Base-by-base conservation (phyloP, 345 rosid species). In the Jatropha curcas region DNA sequence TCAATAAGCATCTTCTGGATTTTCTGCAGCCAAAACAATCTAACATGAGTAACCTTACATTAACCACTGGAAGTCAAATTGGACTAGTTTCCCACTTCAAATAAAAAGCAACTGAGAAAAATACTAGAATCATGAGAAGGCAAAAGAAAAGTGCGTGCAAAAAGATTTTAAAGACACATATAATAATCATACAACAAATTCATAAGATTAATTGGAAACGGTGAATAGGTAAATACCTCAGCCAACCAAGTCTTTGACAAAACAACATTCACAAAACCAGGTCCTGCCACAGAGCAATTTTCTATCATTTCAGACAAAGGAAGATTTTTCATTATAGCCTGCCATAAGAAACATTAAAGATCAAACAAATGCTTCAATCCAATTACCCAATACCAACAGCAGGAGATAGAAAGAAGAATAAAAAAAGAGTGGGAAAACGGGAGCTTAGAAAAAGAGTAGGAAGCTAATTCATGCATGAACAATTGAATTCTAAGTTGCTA, bases 191-290 rank as follows among this genome's bases (percentile, higher is more conserved):
- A 51, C 2, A 7, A 58, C 12, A 60, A 45, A 22, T 27, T 7
- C 9, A 58, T 5, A 22, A 22, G 58, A 74, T 7, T 53, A 63
- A 66, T n/a, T n/a, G 31, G 30, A 60, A 67, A n/a, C 31, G 0
- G 50, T 14, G 45, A 71, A 57, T 27, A 68, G 19, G 25, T 25
- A 61, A 72, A 77, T 61, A 92, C 99, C 99, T 92, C 78, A 41
- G 98, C 88, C 80, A 92, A 88, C 99, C 99, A 95, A 14, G 70
- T 81, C 72, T 81, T 76, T 0, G 99, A 91, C 56, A 95, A 72
- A 13, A 80, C 82, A 67, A 95, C 86, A 77, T 95, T 95, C 43
- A 95, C 89, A 82, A 90, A 95, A 61, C 99, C 99, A 74, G 96
- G 94, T 60, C 99, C 99, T 16, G 97, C 96, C 12, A 95, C 96